Evolutionary conservation across 2,329 filamentous ascomycete genomes (phyloP), one percentile per base, ranked within the genome.

Genomic region (Diaporthe nobilis): DNA sequence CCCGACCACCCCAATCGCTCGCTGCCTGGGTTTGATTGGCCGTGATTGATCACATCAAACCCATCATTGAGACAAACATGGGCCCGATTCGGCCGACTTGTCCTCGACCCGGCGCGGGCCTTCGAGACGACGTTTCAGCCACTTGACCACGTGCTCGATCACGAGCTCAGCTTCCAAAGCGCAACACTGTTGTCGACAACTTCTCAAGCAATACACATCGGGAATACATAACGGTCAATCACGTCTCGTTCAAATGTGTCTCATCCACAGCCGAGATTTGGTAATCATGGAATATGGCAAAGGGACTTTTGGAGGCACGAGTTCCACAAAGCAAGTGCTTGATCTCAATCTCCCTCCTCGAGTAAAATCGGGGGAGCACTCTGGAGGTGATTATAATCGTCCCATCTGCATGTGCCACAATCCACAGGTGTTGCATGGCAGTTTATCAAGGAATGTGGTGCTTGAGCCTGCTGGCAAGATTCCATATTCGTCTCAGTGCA

Each of bases 21-120:
- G 31, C 25, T 72, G 57, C 71, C 71, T 72, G 31, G 22, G 44
- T 47, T 51, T 72, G 57, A 72, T 63, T 72, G 71, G 71, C 57
- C 57, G 71, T 51, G 53, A 28, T 49, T 25, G 53, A 71, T 22
- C 61, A 65, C 68, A 51, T 49, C 71, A 63, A 72, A 39, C 65
- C 31, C 47, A 39, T 39, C 13, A 39, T 28, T 53, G 65, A 53
- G 47, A 68, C 65, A 65, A 9, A 65, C 4, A 13, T 65, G 42
- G 42, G 42, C 47, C 47, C 22, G 47, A 53, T 68, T 68, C 47
- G 65, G 65, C 65, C 65, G 65, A 68, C 65, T 25, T 25, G 25
- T 25, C 44, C 13, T 49, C 15, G 42, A 60, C 53, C 68, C 39
- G 68, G 20, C 39, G 39, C 68, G 20, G 31, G 53, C 8, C 25